Evolutionary conservation across 148 eudicot genomes (phyloP).

Genomic region (Mesembryanthemum crystallinum): DNA sequence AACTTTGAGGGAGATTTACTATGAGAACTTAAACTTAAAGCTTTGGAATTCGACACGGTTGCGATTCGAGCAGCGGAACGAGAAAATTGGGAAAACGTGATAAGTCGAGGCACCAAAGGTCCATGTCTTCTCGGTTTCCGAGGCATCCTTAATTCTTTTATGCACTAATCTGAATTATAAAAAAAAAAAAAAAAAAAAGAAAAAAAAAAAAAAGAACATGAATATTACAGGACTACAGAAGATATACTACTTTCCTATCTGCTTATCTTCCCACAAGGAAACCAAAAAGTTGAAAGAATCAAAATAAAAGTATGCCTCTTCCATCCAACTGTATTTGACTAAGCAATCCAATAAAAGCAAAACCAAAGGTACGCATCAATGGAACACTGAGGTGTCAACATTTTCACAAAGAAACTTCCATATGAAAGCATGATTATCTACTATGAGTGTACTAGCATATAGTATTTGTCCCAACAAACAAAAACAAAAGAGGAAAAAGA

Average conservation of each 20-base stretch:
- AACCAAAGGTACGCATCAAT: not conserved
- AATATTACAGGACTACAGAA: not conserved
- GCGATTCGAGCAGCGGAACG: slow-evolving; percentile 50
- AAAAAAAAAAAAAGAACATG: not conserved
- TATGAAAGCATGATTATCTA: not conserved
- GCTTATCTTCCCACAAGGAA: not conserved
- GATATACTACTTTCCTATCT: not conserved
- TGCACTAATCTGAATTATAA: slow-evolving; percentile 2
- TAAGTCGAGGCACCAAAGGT: slow-evolving; percentile 34
- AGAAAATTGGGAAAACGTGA: slow-evolving; percentile 64
- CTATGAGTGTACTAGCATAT: not conserved
- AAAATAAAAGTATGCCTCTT: not conserved
- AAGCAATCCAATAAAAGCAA: not conserved
- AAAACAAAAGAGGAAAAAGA: too few relatives aligned
- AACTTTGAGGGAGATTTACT: slow-evolving; percentile 24
- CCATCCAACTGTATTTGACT: not conserved
- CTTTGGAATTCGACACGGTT: slow-evolving; percentile 30
- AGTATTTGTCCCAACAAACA: too few relatives aligned
- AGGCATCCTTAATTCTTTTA: slow-evolving; percentile 41
- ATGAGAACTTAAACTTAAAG: slow-evolving; percentile 22
- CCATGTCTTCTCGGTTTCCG: slow-evolving; percentile 49
- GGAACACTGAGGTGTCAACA: not conserved
- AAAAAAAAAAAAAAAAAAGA: too few relatives aligned
- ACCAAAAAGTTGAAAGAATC: not conserved
- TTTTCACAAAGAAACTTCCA: not conserved